Evolutionary conservation across 2,329 filamentous ascomycete genomes (phyloP).

Genomic region (Trichothecium roseum): DNA sequence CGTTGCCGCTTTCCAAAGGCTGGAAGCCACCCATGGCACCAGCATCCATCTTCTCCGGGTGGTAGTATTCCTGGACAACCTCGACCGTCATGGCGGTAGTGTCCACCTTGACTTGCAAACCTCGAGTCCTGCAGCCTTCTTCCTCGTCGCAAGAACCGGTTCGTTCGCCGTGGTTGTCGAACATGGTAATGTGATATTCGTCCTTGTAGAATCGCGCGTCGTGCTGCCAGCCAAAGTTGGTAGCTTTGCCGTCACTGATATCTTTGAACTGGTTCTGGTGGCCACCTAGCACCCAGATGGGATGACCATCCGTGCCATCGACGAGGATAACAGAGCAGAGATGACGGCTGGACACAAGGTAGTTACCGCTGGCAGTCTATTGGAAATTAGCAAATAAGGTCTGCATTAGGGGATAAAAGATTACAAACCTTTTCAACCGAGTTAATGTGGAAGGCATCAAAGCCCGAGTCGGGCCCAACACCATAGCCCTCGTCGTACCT

Average conservation of each 20-base stretch:
- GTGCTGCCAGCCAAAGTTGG: conserved; percentile 27
- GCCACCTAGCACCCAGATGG: conserved; percentile 25
- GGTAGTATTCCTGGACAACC: conserved; percentile 17
- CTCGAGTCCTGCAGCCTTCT: conserved; percentile 15
- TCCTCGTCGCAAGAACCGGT: conserved; percentile 14
- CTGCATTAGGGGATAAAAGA: too few relatives aligned
- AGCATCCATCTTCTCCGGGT: conserved; percentile 14
- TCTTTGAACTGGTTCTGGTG: conserved; percentile 23
- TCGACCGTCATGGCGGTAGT: conserved; percentile 15
- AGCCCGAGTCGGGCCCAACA: conserved; percentile 16
- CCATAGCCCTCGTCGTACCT: conserved; percentile 17
- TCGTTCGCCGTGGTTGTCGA: conserved; percentile 26
- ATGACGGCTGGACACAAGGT: conserved; percentile 24
- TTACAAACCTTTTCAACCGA: conserved; percentile 16
- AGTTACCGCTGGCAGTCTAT: conserved; percentile 21
- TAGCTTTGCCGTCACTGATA: conserved; percentile 20
- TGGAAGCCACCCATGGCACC: conserved; percentile 17
- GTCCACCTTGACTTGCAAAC: conserved; percentile 19
- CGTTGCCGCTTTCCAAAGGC: conserved; percentile 16
- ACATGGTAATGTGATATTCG: conserved; percentile 21
- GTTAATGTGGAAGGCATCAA: conserved; percentile 29
- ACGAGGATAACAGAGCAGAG: conserved; percentile 19
- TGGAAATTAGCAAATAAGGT: neutral
- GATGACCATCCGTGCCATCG: conserved; percentile 15
- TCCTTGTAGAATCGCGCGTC: conserved; percentile 21